Percentiles rank a stretch among this genome's conserved stretches.
Conservation (phyloP, 2,329 filamentous ascomycete genomes). For the Didymella pomorum region DNA sequence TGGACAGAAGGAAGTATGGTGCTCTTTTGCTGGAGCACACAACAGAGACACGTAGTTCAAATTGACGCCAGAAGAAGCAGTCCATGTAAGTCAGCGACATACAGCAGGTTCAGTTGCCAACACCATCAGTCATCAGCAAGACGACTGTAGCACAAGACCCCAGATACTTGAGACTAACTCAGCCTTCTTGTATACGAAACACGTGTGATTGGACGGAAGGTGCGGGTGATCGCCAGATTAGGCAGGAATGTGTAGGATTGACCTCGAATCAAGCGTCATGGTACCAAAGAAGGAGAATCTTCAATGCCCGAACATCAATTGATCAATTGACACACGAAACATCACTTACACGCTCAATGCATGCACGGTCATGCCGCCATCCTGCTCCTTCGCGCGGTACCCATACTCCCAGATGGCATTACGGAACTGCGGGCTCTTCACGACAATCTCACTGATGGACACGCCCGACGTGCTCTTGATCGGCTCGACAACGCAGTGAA, state of each 20-base stretch:
- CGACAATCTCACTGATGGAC: conserved; percentile 73
- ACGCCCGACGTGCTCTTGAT: conserved; percentile 68
- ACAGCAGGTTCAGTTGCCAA: too few species aligned
- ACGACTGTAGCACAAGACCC: neutral
- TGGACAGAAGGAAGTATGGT: too few species aligned
- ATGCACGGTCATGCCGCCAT: conserved; percentile 81
- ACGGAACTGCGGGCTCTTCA: conserved; percentile 89
- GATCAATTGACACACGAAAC: neutral
- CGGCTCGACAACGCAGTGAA: conserved; percentile 67
- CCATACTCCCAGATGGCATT: conserved; percentile 89
- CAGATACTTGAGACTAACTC: too few species aligned
- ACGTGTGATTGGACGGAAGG: conserved; percentile 7
- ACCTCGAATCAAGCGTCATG: conserved; percentile 4
- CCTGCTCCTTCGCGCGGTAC: conserved; percentile 72
- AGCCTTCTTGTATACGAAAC: neutral
- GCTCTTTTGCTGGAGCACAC: too few species aligned
- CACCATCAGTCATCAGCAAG: too few species aligned
- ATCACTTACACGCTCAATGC: conserved; percentile 77
- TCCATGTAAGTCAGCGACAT: too few species aligned
- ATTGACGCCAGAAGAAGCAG: too few species aligned
- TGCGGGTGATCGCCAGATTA: conserved; percentile 4
- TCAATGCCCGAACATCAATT: conserved; percentile 1
- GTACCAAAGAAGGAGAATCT: neutral
- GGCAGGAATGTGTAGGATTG: conserved; percentile 7
- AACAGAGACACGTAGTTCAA: too few species aligned